phyloP scores from a whole-genome alignment of 2,329 filamentous ascomycete genomes.

The Myriosclerotinia duriaeana region DNA sequence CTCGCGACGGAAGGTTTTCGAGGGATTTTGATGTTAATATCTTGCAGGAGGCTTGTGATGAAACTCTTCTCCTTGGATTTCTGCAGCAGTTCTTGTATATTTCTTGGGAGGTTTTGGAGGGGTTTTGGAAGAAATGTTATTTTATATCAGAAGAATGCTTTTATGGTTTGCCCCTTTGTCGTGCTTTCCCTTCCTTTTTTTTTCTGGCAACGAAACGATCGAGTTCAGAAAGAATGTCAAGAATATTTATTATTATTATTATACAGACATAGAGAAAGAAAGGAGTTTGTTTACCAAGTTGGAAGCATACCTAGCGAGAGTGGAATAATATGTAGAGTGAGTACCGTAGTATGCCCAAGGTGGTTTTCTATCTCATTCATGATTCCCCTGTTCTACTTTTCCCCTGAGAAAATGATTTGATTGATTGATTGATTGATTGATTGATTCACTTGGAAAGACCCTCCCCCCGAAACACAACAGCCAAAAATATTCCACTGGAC shows the following conservation, averaged over 20 bases:
- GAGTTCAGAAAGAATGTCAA: neutral
- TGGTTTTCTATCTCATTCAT: neutral
- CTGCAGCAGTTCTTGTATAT: no score
- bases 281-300: no score
- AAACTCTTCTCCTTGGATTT: neutral
- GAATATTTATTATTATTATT: no score
- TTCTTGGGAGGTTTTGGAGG: no score
- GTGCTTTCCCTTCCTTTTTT: neutral
- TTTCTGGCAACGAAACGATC: neutral
- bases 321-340: no score
- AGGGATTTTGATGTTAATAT: neutral
- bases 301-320: neutral
- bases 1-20: neutral
- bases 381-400: constrained; percentile 2
- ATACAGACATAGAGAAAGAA: no score
- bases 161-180: neutral
- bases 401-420: neutral
- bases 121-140: no score
- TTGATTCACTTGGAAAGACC: constrained; percentile 5
- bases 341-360: no score
- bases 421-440: neutral
- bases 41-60: constrained; percentile 8
- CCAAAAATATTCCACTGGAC: neutral
- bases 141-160: no score
- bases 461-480: constrained; percentile 4